phyloP scores from a whole-genome alignment of 192 early-diverging fungal species.

The Umbelopsis ramanniana region DNA sequence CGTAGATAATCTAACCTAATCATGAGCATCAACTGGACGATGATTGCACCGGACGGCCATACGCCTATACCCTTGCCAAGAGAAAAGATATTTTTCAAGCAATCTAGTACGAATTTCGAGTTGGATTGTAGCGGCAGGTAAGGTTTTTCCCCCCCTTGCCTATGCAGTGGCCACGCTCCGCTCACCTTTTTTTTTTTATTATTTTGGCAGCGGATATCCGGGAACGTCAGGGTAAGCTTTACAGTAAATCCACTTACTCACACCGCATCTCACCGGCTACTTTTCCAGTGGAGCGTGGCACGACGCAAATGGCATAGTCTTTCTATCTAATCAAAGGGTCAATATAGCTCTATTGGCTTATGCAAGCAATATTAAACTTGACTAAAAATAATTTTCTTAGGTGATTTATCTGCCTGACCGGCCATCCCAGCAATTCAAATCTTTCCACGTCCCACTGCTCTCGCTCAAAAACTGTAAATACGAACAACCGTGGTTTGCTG shows the following conservation, averaged over 20 bases:
- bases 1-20: background rate
- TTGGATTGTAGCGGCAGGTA: slow-evolving; percentile 40
- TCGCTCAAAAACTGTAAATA: slow-evolving; percentile 46
- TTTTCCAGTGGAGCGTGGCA: slow-evolving; percentile 30
- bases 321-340: slow-evolving; percentile 42
- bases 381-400: too few species aligned
- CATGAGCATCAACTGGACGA: slow-evolving; percentile 49
- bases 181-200: background rate
- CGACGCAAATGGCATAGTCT: slow-evolving; percentile 28
- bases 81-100: slow-evolving; percentile 44
- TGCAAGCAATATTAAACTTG: too few species aligned
- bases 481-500: slow-evolving; percentile 60
- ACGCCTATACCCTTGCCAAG: slow-evolving; percentile 41
- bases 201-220: slow-evolving; percentile 31
- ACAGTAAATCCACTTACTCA: background rate
- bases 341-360: background rate
- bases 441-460: slow-evolving; percentile 41
- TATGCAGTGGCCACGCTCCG: background rate
- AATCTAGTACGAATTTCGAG: slow-evolving; percentile 29
- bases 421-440: slow-evolving; percentile 26
- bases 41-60: slow-evolving; percentile 36
- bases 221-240: slow-evolving; percentile 34
- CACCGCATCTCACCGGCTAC: background rate
- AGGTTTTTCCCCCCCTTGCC: background rate
- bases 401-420: slow-evolving; percentile 33